These are phyloP conservation scores for Microglena sp. DNA, from an alignment of 139 green algal genomes.

Conservation along the genomic window DNA sequence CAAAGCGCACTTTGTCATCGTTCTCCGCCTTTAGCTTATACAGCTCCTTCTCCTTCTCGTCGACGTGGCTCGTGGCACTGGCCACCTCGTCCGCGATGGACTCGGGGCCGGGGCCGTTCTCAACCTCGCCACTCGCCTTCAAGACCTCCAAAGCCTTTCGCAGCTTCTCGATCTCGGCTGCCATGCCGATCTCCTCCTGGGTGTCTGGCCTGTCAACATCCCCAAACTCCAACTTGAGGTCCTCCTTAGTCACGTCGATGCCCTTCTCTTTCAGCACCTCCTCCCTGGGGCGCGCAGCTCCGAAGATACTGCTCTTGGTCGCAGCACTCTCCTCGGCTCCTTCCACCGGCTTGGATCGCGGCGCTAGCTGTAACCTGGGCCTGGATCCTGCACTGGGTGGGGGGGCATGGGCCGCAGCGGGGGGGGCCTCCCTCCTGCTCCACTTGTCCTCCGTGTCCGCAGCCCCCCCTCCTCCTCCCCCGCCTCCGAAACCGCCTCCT, in stretches of 20 bases:
- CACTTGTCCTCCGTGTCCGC: constrained; percentile 34
- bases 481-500: constrained; percentile 25
- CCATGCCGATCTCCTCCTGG: constrained; percentile 24
- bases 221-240: constrained; percentile 50
- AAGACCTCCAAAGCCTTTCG: constrained; percentile 27
- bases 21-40: constrained; percentile 26
- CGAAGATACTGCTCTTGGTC: constrained; percentile 65
- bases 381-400: constrained; percentile 16
- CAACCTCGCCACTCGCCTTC: constrained; percentile 75
- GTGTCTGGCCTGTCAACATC: too few relatives aligned
- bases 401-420: neutral
- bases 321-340: neutral
- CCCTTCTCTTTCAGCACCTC: constrained; percentile 85
- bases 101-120: constrained; percentile 54
- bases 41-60: constrained; percentile 61
- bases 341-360: constrained; percentile 44
- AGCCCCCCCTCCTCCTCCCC: constrained; percentile 28
- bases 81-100: constrained; percentile 9
- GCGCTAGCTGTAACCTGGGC: constrained; percentile 47
- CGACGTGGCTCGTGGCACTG: constrained; percentile 34
- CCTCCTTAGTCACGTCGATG: constrained; percentile 54
- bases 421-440: constrained; percentile 3
- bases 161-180: constrained; percentile 84
- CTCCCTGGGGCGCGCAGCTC: constrained; percentile 71
- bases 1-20: constrained; percentile 15